These are phyloP conservation scores for Salix dunnii DNA, from an alignment of 345 rosid species.

Conservation along the genomic window DNA sequence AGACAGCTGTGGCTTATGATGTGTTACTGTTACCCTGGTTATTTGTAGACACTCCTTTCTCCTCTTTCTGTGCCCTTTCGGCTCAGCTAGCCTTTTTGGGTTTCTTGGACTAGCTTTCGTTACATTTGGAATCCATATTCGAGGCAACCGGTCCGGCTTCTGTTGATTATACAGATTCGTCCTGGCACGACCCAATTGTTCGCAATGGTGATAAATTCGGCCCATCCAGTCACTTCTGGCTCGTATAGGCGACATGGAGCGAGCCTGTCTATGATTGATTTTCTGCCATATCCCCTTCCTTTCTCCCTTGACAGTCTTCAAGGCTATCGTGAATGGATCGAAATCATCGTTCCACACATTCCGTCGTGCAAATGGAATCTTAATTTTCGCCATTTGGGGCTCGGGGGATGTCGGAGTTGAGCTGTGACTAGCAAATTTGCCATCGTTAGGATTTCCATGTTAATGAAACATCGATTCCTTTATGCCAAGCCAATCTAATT, in stretches of 20 bases:
- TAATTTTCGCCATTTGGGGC: slow-evolving; percentile 14
- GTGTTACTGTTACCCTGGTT: slow-evolving; percentile 17
- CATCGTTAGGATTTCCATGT: not conserved
- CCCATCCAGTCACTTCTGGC: not conserved
- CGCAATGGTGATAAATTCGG: not conserved
- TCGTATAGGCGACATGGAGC: slow-evolving; percentile 34
- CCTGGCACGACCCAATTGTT: not conserved
- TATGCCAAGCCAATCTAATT: no score
- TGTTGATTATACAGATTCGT: not conserved
- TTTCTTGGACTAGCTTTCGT: not conserved
- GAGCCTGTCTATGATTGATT: slow-evolving; percentile 22
- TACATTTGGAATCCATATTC: not conserved
- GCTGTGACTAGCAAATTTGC: not conserved
- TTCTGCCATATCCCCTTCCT: not conserved
- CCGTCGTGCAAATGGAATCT: slow-evolving; percentile 25
- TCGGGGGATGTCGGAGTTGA: slow-evolving; percentile 16
- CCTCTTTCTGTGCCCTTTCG: slow-evolving; percentile 19
- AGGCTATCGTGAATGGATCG: slow-evolving; percentile 55
- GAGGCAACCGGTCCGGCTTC: not conserved
- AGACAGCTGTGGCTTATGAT: slow-evolving; percentile 37
- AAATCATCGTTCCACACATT: slow-evolving; percentile 50
- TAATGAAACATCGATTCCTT: no score
- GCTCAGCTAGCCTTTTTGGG: slow-evolving; percentile 14
- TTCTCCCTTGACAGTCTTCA: slow-evolving; percentile 42
- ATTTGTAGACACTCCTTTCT: slow-evolving; percentile 19